Percentiles rank a stretch among this genome's conserved stretches.
Evolutionary conservation across 2,329 filamentous ascomycete genomes (phyloP).

Genomic region (Paracoccidioides lutzii): DNA sequence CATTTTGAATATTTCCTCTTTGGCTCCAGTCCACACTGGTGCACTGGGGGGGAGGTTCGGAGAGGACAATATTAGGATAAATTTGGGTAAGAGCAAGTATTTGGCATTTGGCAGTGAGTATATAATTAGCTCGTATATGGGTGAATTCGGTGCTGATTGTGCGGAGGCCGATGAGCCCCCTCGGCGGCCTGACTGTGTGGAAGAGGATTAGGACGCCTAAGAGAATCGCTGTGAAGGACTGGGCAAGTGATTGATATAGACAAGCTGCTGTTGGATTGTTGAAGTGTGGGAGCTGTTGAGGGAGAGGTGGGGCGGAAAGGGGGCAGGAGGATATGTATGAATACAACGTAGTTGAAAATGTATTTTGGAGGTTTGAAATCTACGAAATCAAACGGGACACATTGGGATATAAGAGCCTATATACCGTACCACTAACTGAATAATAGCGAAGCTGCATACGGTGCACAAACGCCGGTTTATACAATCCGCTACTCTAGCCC

Average conservation of each 20-base stretch:
- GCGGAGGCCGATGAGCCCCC: neutral
- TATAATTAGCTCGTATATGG: conserved; percentile 12
- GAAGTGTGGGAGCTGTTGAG: neutral
- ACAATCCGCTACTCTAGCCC: too few species aligned
- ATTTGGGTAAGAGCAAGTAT: conserved; percentile 9
- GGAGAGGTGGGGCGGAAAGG: neutral
- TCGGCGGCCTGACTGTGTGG: conserved; percentile 1
- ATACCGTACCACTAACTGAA: too few species aligned
- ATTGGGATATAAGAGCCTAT: too few species aligned
- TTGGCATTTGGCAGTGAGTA: conserved; percentile 13
- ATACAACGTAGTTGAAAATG: too few species aligned
- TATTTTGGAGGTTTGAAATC: too few species aligned
- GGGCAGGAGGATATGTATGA: neutral
- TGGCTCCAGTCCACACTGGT: conserved; percentile 6
- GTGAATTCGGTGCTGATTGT: neutral
- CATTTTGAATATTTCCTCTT: conserved; percentile 12
- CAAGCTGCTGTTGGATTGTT: neutral
- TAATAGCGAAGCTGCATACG: too few species aligned
- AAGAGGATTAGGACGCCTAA: conserved; percentile 12
- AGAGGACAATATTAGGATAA: conserved; percentile 11
- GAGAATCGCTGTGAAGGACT: conserved; percentile 10
- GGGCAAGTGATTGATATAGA: conserved; percentile 11
- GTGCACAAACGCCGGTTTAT: too few species aligned
- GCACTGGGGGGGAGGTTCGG: conserved; percentile 7
- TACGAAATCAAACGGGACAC: too few species aligned